Percentiles rank a stretch among this genome's conserved stretches.
Evolutionary conservation across 352 stramenopile species (phyloP).

Genomic region (Elongisporangium anandrum): DNA sequence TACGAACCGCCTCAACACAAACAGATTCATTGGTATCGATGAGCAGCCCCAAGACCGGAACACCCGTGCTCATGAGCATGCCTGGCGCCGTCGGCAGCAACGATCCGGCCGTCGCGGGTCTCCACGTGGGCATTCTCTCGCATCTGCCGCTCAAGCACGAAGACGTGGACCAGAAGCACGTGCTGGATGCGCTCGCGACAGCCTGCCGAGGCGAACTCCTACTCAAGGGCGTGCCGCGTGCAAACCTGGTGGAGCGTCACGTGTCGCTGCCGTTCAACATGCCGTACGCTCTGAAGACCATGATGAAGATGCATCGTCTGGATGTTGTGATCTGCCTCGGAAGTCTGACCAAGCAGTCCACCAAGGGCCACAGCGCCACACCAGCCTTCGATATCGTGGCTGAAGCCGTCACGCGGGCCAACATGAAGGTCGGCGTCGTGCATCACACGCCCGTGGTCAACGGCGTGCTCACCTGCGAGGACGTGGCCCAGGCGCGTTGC

Average conservation of each 20-base stretch:
- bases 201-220: constrained; percentile 28
- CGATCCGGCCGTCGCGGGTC: background rate
- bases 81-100: background rate
- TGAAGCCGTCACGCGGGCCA: constrained; percentile 11
- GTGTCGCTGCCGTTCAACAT: constrained; percentile 30
- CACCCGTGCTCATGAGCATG: background rate
- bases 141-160: constrained; percentile 12
- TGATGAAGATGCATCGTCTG: constrained; percentile 7
- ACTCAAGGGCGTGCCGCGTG: constrained; percentile 21
- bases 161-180: constrained; percentile 8
- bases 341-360: background rate
- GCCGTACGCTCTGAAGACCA: constrained; percentile 23
- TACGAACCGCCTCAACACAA: background rate
- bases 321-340: constrained; percentile 12
- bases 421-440: constrained; percentile 12
- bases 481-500: constrained; percentile 4
- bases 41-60: background rate
- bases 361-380: constrained; percentile 5
- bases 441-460: constrained; percentile 11
- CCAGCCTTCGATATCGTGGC: constrained; percentile 7
- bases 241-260: constrained; percentile 21
- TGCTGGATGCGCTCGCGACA: constrained; percentile 15
- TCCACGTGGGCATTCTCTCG: constrained; percentile 25
- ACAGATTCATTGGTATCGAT: background rate
- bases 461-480: constrained; percentile 9